Conservation (phyloP, 1,284 basidiomycete species). For the Puccinia hordei region DNA sequence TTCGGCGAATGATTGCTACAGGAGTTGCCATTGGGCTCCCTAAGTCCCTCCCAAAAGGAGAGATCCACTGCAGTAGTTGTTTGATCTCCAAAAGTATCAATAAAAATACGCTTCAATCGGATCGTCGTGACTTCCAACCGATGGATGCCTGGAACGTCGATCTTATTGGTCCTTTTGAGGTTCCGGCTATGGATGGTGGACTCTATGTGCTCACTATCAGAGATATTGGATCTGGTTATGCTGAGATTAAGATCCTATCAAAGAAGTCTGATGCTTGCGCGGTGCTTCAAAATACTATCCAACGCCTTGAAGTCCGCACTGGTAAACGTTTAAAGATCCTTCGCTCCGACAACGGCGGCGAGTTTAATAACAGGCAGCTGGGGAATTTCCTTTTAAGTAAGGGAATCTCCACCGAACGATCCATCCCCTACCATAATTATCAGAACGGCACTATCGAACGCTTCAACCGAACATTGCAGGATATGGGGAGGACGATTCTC, state of each 20-base stretch:
- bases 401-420: not conserved
- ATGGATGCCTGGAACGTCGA: not conserved
- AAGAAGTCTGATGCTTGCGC: not conserved
- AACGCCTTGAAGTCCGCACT: not conserved
- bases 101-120: not conserved
- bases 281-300: not conserved
- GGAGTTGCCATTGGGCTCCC: not conserved
- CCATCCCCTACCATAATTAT: slow-evolving; percentile 1
- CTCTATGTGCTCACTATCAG: not conserved
- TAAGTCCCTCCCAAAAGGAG: not conserved
- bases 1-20: not conserved
- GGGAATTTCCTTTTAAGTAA: not conserved
- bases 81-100: not conserved
- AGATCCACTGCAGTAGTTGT: not conserved
- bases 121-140: not conserved
- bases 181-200: not conserved
- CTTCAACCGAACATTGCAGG: no score
- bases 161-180: slow-evolving; percentile 17
- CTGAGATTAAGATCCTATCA: not conserved
- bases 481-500: no score
- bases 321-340: not conserved
- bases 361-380: not conserved
- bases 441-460: not conserved
- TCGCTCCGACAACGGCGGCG: slow-evolving; percentile 6
- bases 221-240: not conserved